Base-by-base conservation (phyloP, 495 filamentous ascomycete genomes). In the Lasiosphaeris hirsuta region DNA sequence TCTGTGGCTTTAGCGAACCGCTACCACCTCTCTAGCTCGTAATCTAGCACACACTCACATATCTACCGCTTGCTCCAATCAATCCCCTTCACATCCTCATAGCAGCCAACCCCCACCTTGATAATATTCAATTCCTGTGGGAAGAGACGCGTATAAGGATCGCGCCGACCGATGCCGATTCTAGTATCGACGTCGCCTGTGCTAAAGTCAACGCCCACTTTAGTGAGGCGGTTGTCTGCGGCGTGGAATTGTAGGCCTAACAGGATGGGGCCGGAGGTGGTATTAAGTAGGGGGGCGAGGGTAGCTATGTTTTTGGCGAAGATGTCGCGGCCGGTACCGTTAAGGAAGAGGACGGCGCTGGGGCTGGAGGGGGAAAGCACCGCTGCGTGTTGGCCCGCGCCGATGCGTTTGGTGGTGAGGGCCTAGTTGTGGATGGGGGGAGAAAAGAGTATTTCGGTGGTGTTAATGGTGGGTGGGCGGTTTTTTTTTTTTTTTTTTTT, bases 41-140 rank as follows among this genome's bases (percentile, higher is more conserved):
- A n/a, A n/a, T n/a, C n/a, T n/a, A n/a, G n/a, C n/a, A n/a, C n/a
- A n/a, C n/a, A n/a, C n/a, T n/a, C n/a, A n/a, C n/a, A n/a, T n/a
- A n/a, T n/a, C 42, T n/a, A 45, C 42, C 42, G 23, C 14, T 45
- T 8, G 23, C 42, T 45, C 42, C 42, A 45, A 45, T 45, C 42
- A 45, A 45, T 45, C 3, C 3, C 14, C 42, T 45, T 45, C 9
- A 45, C 42, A 45, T 45, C 42, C 10, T 17, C 42, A 45, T 45
- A 45, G 23, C 42, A 45, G 2, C 3, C 42, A 2, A 45, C 42
- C 42, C 5, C 9, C 11, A 19, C 42, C 42, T 17, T 45, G 3
- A 45, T 10, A 45, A 45, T 45, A 45, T 17, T 17, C 42, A 8
- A 45, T 19, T 45, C n/a, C 42, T 45, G 1, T n/a, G n/a, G n/a